Base-by-base conservation (phyloP, 179 eudicot genomes). In the Spinacia oleracea region DNA sequence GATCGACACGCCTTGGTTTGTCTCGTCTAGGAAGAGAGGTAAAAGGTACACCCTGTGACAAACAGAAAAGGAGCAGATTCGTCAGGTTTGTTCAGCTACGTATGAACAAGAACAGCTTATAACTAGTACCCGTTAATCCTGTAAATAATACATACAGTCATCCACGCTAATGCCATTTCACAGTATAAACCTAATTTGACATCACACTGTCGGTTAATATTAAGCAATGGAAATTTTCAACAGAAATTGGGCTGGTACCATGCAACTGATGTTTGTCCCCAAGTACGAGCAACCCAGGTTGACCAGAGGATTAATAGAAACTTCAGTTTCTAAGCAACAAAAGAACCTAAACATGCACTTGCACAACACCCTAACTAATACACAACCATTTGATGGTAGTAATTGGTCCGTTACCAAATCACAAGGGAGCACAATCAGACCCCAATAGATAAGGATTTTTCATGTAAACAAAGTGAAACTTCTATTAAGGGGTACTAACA, bases 1-100 rank as follows among this genome's bases (percentile, higher is more conserved):
- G 87, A 79, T 95, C 94, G 32, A 96, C 99, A 62, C 98, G 98
- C 74, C 94, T 92, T 50, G 99, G 97, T 83, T 89, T 93, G 72
- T 90, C 93, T 62, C 76, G 77, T 60, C 94, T 85, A 40, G 92
- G 92, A 66, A 93, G 79, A 55, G 91, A 89, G 45, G 85, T 53
- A 70, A 43, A 70, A 16, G 97, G 97, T 45, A 96, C 91, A 76
- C 98, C 96, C 99, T 96, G 84, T 25, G 27, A 70, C 21, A 46
- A 29, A 62, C 38, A 83, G 34, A 58, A 27, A 53, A 35, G 56
- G 34, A 70, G 74, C 34, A 5, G n/a, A n/a, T 70, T 11, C 8
- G 10, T 46, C 58, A 70, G 53, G 40, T 15, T 48, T 12, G 18
- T 48, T 48, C 53, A 48, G 53, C 14, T 43, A 38, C 7, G n/a